Conservation (phyloP, 169 alveolate species). For the Haemoproteus tartakovskyi region DNA sequence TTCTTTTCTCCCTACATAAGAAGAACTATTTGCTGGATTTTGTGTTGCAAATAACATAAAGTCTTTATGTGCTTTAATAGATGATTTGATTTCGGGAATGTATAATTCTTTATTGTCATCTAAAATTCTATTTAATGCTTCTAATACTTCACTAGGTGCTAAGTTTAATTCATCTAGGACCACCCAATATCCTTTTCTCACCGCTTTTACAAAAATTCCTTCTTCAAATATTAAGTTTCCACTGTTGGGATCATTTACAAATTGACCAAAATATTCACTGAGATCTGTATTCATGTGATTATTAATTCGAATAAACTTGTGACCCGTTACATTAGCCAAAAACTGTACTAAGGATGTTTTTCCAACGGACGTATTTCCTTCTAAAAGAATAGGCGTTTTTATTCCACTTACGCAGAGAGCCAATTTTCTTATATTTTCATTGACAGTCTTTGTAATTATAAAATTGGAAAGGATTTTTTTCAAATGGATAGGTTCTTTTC, state of each 20-base stretch:
- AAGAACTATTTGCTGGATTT: constrained; percentile 95
- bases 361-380: constrained; percentile 99
- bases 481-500: constrained; percentile 41
- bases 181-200: constrained; percentile 97
- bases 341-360: constrained; percentile 96
- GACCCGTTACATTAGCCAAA: constrained; percentile 92
- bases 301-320: constrained; percentile 95
- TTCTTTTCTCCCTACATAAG: constrained; percentile 98
- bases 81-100: constrained; percentile 94
- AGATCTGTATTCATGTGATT: constrained; percentile 99
- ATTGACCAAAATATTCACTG: constrained; percentile 98
- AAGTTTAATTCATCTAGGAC: constrained; percentile 98
- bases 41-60: constrained; percentile 99
- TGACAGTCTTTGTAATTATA: constrained; percentile 88
- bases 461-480: constrained; percentile 71
- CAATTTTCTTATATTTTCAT: constrained; percentile 84
- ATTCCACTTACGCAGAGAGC: constrained; percentile 91
- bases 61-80: constrained; percentile 94
- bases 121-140: constrained; percentile 96
- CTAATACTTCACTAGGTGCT: constrained; percentile 98
- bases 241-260: constrained; percentile 87
- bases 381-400: constrained; percentile 95
- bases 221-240: constrained; percentile 93
- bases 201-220: constrained; percentile 97
- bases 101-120: constrained; percentile 98